phyloP scores from a whole-genome alignment of 208 protist genomes.

The Acanthamoeba castellanii region DNA sequence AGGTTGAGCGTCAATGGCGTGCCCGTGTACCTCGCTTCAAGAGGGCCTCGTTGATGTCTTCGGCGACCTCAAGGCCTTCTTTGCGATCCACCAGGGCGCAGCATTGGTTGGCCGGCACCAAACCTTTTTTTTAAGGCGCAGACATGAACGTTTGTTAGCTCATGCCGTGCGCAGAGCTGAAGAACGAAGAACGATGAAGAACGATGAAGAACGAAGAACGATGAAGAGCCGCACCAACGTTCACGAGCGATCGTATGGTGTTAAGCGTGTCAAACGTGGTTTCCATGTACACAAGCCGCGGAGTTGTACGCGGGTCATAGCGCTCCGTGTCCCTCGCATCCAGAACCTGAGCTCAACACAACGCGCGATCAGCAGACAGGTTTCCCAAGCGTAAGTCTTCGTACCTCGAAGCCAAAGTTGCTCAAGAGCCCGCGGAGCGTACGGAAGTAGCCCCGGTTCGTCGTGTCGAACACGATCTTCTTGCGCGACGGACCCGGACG shows the following conservation, averaged over 20 bases:
- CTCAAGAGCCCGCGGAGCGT: not conserved
- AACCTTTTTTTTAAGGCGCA: not conserved
- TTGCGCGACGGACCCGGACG: not conserved
- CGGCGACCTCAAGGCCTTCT: not conserved
- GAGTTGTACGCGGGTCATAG: not conserved
- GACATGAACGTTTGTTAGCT: not conserved
- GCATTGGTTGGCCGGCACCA: not conserved
- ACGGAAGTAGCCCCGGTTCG: not conserved
- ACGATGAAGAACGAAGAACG: not conserved
- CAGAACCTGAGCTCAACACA: not conserved
- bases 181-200: not conserved
- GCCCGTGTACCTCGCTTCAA: not conserved
- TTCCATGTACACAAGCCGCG: constrained; percentile 13
- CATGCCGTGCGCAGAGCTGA: not conserved
- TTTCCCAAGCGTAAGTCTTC: not conserved
- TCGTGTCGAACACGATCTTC: constrained; percentile 23
- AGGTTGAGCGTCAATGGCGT: too few species aligned
- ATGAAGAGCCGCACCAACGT: not conserved
- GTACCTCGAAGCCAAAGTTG: constrained; percentile 4
- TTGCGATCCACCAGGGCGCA: constrained; percentile 3
- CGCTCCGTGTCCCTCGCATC: not conserved
- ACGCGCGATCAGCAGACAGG: too few species aligned
- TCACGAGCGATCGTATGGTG: constrained; percentile 9
- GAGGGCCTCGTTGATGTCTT: constrained; percentile 19
- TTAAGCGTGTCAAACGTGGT: not conserved